phyloP scores from a whole-genome alignment of 75 land plant species.

The Selaginella moellendorffii region DNA sequence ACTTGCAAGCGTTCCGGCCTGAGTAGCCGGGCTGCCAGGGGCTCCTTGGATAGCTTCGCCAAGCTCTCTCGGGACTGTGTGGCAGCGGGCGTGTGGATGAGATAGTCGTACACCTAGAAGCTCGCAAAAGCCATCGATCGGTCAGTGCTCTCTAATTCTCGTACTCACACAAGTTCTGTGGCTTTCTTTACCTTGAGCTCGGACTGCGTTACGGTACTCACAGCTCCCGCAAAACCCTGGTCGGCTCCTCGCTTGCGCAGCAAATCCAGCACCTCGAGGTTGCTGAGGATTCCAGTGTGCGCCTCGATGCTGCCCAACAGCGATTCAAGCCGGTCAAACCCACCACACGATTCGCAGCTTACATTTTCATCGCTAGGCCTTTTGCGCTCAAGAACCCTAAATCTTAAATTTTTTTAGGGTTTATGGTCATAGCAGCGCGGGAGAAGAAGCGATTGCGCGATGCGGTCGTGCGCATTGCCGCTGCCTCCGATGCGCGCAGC shows the following conservation, averaged over 20 bases:
- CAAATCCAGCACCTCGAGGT: constrained; percentile 59
- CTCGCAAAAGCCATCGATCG: not conserved
- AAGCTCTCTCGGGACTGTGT: constrained; percentile 30
- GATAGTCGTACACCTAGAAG: constrained; percentile 40
- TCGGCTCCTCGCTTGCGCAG: constrained; percentile 44
- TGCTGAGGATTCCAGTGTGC: constrained; percentile 49
- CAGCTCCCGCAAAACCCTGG: constrained; percentile 29
- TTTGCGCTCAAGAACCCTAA: too few relatives aligned
- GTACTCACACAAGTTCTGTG: not conserved
- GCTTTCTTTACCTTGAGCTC: constrained; percentile 51
- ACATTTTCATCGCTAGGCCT: too few relatives aligned
- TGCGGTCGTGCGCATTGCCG: not conserved
- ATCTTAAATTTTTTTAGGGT: too few relatives aligned
- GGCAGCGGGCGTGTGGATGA: constrained; percentile 35
- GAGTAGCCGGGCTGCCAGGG: constrained; percentile 25
- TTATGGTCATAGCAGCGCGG: too few relatives aligned
- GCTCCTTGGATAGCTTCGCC: constrained; percentile 16
- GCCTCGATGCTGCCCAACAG: constrained; percentile 41
- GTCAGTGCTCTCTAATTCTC: not conserved
- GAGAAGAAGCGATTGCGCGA: too few relatives aligned
- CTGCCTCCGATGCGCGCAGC: not conserved
- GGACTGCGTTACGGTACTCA: constrained; percentile 37
- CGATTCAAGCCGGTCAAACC: too few relatives aligned
- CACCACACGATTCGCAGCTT: too few relatives aligned
- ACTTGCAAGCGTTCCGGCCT: constrained; percentile 39